Evolutionary conservation across 1,284 basidiomycete species (phyloP).

Genomic region (Boletellus deceptivus): DNA sequence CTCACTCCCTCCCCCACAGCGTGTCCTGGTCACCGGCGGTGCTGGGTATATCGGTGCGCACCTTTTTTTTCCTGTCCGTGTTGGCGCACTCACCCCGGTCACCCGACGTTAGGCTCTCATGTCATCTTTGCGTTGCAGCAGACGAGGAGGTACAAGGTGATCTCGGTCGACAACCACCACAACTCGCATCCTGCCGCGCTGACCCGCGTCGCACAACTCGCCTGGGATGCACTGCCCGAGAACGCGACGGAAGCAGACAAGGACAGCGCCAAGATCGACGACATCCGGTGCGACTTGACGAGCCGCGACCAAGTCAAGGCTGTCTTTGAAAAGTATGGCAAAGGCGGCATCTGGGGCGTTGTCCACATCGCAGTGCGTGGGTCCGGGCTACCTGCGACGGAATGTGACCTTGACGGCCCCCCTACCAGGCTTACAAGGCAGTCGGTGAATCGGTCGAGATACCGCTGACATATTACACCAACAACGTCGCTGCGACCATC

Average conservation of each 20-base stretch:
- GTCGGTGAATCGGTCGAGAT: conserved; percentile 97
- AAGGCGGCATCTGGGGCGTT: conserved; percentile 96
- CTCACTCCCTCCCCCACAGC: conserved; percentile 40
- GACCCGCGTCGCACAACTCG: conserved; percentile 74
- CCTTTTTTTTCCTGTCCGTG: conserved; percentile 1
- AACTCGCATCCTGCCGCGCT: conserved; percentile 83
- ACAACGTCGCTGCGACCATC: conserved; percentile 87
- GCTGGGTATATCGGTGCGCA: conserved; percentile 79
- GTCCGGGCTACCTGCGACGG: not conserved
- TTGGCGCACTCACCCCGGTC: conserved; percentile 8
- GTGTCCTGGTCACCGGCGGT: conserved; percentile 78
- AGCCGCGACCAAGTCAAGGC: conserved; percentile 65
- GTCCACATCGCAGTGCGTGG: conserved; percentile 86
- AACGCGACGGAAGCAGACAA: conserved; percentile 64
- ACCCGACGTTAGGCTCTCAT: conserved; percentile 69
- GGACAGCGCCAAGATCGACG: conserved; percentile 69
- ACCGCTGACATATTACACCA: conserved; percentile 89
- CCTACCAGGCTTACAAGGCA: conserved; percentile 86
- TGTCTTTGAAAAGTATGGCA: conserved; percentile 82
- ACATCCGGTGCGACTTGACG: conserved; percentile 74
- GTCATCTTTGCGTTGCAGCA: conserved; percentile 84
- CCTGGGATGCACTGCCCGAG: conserved; percentile 63
- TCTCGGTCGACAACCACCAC: conserved; percentile 92
- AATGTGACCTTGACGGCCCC: not conserved
- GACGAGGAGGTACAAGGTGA: conserved; percentile 86